Base-by-base conservation (phyloP, 2,329 filamentous ascomycete species). In the Neofusicoccum laricinum region DNA sequence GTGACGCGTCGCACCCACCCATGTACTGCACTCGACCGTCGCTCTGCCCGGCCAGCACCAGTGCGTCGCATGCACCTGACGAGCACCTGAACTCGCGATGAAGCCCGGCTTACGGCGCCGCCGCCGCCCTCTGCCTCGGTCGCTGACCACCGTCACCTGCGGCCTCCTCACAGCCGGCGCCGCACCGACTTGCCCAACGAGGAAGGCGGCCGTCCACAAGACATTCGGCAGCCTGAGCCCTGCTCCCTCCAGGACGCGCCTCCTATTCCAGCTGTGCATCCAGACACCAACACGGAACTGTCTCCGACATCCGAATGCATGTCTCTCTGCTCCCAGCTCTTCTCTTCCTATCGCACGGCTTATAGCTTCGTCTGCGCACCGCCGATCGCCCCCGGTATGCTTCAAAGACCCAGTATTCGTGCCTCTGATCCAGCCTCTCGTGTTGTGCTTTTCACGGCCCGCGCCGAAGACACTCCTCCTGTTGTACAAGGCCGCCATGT, bases 141-240 rank as follows among this genome's bases (percentile, higher is more conserved):
- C 55, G 55, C 55, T 59, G 55, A 59, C 55, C 55, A 14, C 40
- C 34, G 55, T 59, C 55, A 59, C 55, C 55, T 59, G 55, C 25
- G 15, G 12, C 12, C 19, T 59, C 55, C 51, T 41, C 50, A 21
- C 8, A 14, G 14, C 36, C 38, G n/a, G 50, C 53, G 40, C 53
- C 53, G 40, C 53, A 15, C 40, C 40, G 7, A 46, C 55, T 36
- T 59, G 41, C 55, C 41, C 25, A 36, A 59, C 41, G 12, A 8
- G 38, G 51, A n/a, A 30, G 19, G 12, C 38, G 10, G 14, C 3
- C 15, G 41, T 15, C 25, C 55, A 59, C 55, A 36, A 46, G 55
- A 46, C 32, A 36, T 43, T 57, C 51, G 17, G 51, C 50, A 55
- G 34, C 11, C 6, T 15, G 19, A 17, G 53, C 41, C 41, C 55